These are phyloP conservation scores for Wallacemonas sp. DNA, from an alignment of 208 protist species.

Conservation along the genomic window DNA sequence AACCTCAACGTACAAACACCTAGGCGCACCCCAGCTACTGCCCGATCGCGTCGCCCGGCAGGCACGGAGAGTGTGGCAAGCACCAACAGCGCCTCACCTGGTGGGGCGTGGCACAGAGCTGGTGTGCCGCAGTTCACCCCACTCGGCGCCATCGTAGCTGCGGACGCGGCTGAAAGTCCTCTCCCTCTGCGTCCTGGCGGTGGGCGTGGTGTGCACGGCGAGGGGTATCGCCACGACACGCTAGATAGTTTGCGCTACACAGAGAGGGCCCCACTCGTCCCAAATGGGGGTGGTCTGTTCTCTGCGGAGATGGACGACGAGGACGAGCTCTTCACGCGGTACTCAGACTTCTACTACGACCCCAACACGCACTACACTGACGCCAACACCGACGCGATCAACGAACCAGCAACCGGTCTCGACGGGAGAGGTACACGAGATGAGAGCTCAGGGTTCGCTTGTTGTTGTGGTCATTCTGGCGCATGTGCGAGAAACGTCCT, in stretches of 20 bases:
- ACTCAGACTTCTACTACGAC: conserved; percentile 11
- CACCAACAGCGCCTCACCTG: conserved; percentile 12
- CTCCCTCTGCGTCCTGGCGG: background rate
- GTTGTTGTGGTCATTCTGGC: conserved; percentile 6
- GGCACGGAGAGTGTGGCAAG: background rate
- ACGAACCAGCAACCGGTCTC: too few relatives aligned
- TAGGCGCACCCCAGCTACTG: background rate
- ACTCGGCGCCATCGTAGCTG: too few relatives aligned
- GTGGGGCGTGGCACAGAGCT: background rate
- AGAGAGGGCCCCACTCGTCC: too few relatives aligned
- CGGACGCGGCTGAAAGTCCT: background rate
- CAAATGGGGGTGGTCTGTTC: background rate
- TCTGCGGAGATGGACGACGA: conserved; percentile 5
- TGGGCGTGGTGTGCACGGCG: background rate
- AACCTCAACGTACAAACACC: conserved; percentile 9
- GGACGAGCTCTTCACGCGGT: conserved; percentile 14
- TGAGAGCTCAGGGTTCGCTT: background rate
- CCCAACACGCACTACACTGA: background rate
- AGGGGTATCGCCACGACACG: too few relatives aligned
- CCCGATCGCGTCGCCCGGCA: background rate
- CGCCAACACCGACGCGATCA: background rate
- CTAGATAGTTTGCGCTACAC: too few relatives aligned
- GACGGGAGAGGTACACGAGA: too few relatives aligned
- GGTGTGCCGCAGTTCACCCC: too few relatives aligned
- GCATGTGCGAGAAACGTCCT: conserved; percentile 13